phyloP scores from a whole-genome alignment of 108 stramenopile species.

The Cylindrotheca closterium region DNA sequence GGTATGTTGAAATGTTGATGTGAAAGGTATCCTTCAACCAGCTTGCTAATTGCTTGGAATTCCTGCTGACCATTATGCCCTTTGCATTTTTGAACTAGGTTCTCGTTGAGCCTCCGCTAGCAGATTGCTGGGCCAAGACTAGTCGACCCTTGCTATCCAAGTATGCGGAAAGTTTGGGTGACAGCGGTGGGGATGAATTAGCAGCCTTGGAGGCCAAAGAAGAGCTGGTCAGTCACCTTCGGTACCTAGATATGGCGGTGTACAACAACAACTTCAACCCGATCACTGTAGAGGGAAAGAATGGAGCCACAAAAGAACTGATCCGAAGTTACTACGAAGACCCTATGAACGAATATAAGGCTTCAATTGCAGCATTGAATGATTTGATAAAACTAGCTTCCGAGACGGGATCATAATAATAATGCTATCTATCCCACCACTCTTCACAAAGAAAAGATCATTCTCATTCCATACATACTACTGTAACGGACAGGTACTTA shows the following conservation, averaged over 20 bases:
- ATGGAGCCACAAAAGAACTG: constrained; percentile 70
- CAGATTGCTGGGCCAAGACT: constrained; percentile 31
- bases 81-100: too few species aligned
- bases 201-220: constrained; percentile 70
- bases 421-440: too few species aligned
- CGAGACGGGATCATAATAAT: too few species aligned
- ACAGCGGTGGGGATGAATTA: constrained; percentile 76
- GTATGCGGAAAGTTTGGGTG: constrained; percentile 67
- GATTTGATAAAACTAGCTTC: constrained; percentile 25
- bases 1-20: too few species aligned
- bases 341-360: constrained; percentile 72
- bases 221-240: constrained; percentile 63
- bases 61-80: constrained; percentile 56
- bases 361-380: constrained; percentile 51
- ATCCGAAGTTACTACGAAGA: constrained; percentile 77
- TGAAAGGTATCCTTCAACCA: too few species aligned
- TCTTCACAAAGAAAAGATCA: too few species aligned
- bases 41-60: too few species aligned
- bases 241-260: constrained; percentile 82
- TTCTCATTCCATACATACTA: too few species aligned
- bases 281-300: constrained; percentile 58
- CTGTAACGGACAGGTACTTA: too few species aligned
- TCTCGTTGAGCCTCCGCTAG: constrained; percentile 43
- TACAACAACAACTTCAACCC: constrained; percentile 90
- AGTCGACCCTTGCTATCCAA: constrained; percentile 17